Percentiles rank a stretch among this genome's conserved stretches.
Conservation (phyloP, 2,329 filamentous ascomycete species). For the Cladophialophora bantiana region DNA sequence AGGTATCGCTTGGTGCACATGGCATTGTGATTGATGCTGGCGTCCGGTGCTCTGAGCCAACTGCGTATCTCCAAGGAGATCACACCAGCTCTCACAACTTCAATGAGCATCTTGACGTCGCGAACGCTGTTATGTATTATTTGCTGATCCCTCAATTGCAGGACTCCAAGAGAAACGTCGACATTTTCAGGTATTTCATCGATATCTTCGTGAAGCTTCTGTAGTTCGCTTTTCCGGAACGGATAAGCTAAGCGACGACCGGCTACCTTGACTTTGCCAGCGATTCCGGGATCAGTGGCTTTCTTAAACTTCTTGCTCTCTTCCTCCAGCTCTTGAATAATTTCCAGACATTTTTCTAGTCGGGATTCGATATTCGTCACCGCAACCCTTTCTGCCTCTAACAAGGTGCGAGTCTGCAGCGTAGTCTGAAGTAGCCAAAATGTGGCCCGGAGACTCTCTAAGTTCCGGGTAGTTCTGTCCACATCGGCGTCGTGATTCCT, state of each 20-base stretch:
- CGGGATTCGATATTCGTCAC: not conserved
- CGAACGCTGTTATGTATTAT: slow-evolving; percentile 41
- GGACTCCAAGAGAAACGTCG: slow-evolving; percentile 43
- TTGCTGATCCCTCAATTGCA: slow-evolving; percentile 44
- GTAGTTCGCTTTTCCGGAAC: slow-evolving; percentile 48
- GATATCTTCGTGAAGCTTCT: slow-evolving; percentile 50
- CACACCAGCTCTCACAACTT: slow-evolving; percentile 41
- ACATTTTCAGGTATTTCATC: slow-evolving; percentile 45
- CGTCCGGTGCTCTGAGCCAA: slow-evolving; percentile 50
- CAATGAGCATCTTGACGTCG: slow-evolving; percentile 42
- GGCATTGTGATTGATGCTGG: slow-evolving; percentile 45
- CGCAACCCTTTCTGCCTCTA: not conserved
- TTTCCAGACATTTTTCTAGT: not conserved
- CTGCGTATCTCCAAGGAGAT: slow-evolving; percentile 39
- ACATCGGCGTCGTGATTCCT: not conserved
- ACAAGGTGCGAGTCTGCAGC: not conserved
- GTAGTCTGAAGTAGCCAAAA: not conserved
- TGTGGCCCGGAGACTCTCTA: not conserved
- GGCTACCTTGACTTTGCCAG: slow-evolving; percentile 23
- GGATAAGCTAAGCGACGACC: slow-evolving; percentile 43
- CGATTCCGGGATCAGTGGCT: not conserved
- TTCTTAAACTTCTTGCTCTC: not conserved
- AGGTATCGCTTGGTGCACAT: slow-evolving; percentile 44
- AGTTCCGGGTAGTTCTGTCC: not conserved
- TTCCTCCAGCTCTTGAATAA: not conserved